Evolutionary conservation across 495 filamentous ascomycete species (phyloP), one percentile per base, ranked within the genome.

Genomic region (Talaromyces ruber): DNA sequence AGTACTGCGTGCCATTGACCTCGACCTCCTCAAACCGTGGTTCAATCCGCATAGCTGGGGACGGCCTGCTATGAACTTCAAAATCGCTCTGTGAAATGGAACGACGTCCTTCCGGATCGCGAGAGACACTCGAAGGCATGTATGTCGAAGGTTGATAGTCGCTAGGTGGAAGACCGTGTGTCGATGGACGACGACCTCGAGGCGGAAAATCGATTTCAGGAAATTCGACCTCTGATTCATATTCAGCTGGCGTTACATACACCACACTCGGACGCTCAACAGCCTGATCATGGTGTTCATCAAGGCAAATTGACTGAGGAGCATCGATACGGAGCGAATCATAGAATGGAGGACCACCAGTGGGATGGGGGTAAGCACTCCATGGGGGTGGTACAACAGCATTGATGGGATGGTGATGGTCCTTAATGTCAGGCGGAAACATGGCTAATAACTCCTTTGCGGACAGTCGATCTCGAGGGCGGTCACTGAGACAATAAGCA

Each of bases 361-460:
- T 26, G 53, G 29, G 26, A 12, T 30, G 2, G 21, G n/a, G n/a
- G 21, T 45, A n/a, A 21, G 43, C 34, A 24, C 30, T 58, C 50
- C 51, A 61, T 25, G 18, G 67, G 52, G 3, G 60, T 51, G 47
- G 50, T 52, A 52, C 47, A 28, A 54, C 26, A 16, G 22, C 51
- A 28, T 54, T 18, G 21, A 50, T 14, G 6, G 58, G 39, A 26
- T 59, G 25, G 22, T 1, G 34, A n/a, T 45, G 57, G 2, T 29
- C 39, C 14, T 52, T 28, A 7, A 14, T 14, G 28, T 65, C 60
- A 6, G 64, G 58, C 24, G 83, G 83, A 63, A 85, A 86, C 30
- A 80, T 67, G 1, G 55, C 61, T 18, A 86, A 68, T 28, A 87
- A 74, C 22, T 86, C 84, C 62, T 82, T 85, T 18, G 84, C 84